phyloP scores from a whole-genome alignment of 1,139 yeast genomes.

The Suhomyces taliae region DNA sequence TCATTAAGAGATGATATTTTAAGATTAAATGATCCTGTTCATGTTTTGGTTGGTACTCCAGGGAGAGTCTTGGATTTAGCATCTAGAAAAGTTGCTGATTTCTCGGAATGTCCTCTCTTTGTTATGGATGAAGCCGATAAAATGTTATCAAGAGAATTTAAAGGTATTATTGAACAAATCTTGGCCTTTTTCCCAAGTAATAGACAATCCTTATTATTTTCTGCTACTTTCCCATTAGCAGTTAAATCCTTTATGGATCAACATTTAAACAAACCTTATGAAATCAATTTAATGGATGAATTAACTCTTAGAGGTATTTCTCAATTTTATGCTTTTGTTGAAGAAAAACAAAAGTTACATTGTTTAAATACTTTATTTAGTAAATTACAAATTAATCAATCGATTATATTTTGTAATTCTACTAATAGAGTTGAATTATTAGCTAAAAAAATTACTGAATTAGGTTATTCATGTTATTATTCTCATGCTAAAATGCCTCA shows the following conservation, averaged over 20 bases:
- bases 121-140: slow-evolving; percentile 99
- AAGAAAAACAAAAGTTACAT: slow-evolving; percentile 92
- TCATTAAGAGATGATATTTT: slow-evolving; percentile 89
- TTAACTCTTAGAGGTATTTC: slow-evolving; percentile 94
- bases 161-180: slow-evolving; percentile 84
- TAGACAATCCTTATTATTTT: slow-evolving; percentile 85
- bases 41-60: slow-evolving; percentile 89
- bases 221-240: slow-evolving; percentile 94
- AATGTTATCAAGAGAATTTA: slow-evolving; percentile 89
- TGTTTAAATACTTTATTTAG: slow-evolving; percentile 94
- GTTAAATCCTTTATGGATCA: slow-evolving; percentile 92
- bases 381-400: slow-evolving; percentile 91
- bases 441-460: slow-evolving; percentile 93
- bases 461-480: slow-evolving; percentile 95
- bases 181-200: slow-evolving; percentile 73
- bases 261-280: slow-evolving; percentile 89
- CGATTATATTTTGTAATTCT: slow-evolving; percentile 94
- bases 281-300: slow-evolving; percentile 96
- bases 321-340: slow-evolving; percentile 96
- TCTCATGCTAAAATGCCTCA: slow-evolving; percentile 99
- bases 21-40: slow-evolving; percentile 90
- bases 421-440: slow-evolving; percentile 93
- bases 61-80: slow-evolving; percentile 97
- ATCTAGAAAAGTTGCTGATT: slow-evolving; percentile 80
- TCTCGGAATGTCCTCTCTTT: slow-evolving; percentile 83